phyloP scores from a whole-genome alignment of 2,329 filamentous ascomycete genomes.

The Aspergillus glaucus region DNA sequence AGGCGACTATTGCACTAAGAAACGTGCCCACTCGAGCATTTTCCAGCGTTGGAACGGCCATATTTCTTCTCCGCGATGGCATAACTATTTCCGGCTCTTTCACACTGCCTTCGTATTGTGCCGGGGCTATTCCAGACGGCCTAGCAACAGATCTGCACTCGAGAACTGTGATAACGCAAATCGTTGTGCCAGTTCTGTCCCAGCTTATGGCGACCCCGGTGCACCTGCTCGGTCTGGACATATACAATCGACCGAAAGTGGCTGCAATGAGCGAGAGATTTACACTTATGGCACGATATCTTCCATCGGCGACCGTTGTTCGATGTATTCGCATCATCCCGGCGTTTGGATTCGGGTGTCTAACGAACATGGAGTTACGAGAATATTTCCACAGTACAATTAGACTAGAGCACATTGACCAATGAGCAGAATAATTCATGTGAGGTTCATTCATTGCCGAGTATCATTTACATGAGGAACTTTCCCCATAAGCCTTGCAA shows the following conservation, averaged over 20 bases:
- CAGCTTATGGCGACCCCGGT: conserved; percentile 75
- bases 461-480: conserved; percentile 19
- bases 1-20: conserved; percentile 49
- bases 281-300: conserved; percentile 60
- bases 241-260: conserved; percentile 57
- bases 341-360: conserved; percentile 77
- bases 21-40: conserved; percentile 46
- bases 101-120: conserved; percentile 18
- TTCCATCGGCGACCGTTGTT: conserved; percentile 60
- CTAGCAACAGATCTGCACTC: conserved; percentile 15
- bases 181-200: conserved; percentile 67
- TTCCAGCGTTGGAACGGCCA: conserved; percentile 22
- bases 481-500: conserved; percentile 48
- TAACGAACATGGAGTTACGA: conserved; percentile 58
- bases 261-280: conserved; percentile 50
- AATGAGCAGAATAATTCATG: not conserved
- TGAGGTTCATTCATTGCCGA: conserved; percentile 11
- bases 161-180: conserved; percentile 51
- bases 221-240: conserved; percentile 75
- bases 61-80: conserved; percentile 74
- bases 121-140: conserved; percentile 17
- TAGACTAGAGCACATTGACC: not conserved
- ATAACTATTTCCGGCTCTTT: conserved; percentile 65
- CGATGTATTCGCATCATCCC: conserved; percentile 76
- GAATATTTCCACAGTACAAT: conserved; percentile 14